Base-by-base conservation (phyloP, 2,329 filamentous ascomycete species). In the Fusarium dimerum region DNA sequence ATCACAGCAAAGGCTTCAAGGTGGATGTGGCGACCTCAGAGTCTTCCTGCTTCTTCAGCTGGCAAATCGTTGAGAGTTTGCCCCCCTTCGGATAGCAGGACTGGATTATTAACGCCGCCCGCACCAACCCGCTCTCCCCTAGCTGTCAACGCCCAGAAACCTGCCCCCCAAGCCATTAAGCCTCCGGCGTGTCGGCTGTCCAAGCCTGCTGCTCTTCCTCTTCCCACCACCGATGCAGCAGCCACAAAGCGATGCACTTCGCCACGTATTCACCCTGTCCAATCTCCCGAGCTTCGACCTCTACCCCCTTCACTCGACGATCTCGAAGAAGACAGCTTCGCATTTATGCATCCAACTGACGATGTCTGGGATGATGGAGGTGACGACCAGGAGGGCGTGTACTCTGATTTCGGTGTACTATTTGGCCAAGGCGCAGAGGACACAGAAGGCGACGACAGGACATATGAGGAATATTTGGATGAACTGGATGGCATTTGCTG, bases 401-500 rank as follows among this genome's bases (percentile, higher is more conserved):
- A 83, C 54, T 78, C 78, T 12, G 79, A 83, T 54, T 83, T 83
- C 53, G 73, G 78, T 6, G 73, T 78, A 26, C 70, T 82, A 4
- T 82, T 83, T 55, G 74, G 75, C 3, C 69, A 70, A 1, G 65
- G 61, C 1, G 59, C 50, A n/a, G 52, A 60, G 3, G 49, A 57
- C 17, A 36, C 48, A 4, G 58, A 52, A 26, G 55, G 60, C 5
- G 70, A 75, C 3, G 74, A 74, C 16, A 69, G 78, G 48, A 76
- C 74, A 26, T 78, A 78, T 49, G 80, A 83, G 61, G 79, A 81
- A 59, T 81, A 79, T 60, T 71, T 83, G 59, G 80, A 83, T 57
- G 79, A 82, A 54, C 63, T 83, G 54, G 80, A 83, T 55, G 80
- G 79, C 10, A 81, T 83, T 54, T 76, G 77, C 7, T 81, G 78